Base-by-base conservation (phyloP, 805 yeast genomes). In the Yamadazyma phyllophila region DNA sequence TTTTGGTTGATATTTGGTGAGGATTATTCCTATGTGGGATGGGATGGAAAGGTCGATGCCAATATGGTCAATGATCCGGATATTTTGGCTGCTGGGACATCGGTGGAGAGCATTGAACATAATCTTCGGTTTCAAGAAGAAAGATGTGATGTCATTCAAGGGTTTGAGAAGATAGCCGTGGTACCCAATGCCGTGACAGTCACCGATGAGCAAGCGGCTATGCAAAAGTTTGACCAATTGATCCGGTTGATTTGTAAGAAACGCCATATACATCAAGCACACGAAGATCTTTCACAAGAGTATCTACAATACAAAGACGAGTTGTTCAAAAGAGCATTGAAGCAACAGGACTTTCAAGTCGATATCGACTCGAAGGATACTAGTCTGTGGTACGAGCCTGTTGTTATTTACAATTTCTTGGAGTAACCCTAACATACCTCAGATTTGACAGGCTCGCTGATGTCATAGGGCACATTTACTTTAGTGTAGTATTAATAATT, bases 121-220 rank as follows among this genome's bases (percentile, higher is more conserved):
- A 48, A 55, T 29, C 51, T 65, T 11, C 52, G 54, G 30, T 54
- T 47, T 36, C 68, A 61, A 45, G 67, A 62, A 31, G 56, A 53
- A 6, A 51, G 57, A 7, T 63, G 58, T 41, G 65, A 58, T 44
- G 59, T 53, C 4, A 47, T 55, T n/a, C 56, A 54, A 41, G 65
- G 63, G 10, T 45, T 62, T 7, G 58, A 47, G 2, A 47, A 52
- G 37, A n/a, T 51, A 11, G 50, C 53, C 4, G 37, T 51, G 14
- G 29, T 17, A 8, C 55, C 55, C n/a, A 35, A 26, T 16, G 37
- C 37, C 5, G 24, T 47, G 1, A n/a, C 38, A 6, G 32, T 26
- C 3, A 14, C 14, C 20, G 26, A 46, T 36, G 43, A 33, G 15
- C 14, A 26, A 8, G 39, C 26, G n/a, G 47, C 48, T 4, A 39